phyloP scores from a whole-genome alignment of 192 early-diverging fungal species.

The Coemansia sp. region DNA sequence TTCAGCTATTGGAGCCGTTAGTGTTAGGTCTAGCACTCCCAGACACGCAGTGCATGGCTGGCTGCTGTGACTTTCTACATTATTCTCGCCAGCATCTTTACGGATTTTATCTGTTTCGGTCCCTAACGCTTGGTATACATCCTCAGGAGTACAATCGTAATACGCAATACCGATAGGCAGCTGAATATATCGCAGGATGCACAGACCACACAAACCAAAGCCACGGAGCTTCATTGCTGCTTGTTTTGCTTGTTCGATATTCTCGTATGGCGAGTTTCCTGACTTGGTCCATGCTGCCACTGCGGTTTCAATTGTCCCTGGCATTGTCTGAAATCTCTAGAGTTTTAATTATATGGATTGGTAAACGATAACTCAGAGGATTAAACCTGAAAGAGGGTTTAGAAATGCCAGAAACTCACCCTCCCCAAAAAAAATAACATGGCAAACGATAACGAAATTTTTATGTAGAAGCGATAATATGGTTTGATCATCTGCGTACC shows the following conservation, averaged over 20 bases:
- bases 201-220: slow-evolving; percentile 16
- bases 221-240: not conserved
- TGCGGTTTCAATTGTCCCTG: not conserved
- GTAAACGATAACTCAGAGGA: not conserved
- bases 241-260: slow-evolving; percentile 3
- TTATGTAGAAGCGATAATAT: not conserved
- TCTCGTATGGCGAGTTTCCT: not conserved
- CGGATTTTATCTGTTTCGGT: not conserved
- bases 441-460: not conserved
- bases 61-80: not conserved
- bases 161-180: slow-evolving; percentile 25
- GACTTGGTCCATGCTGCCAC: not conserved
- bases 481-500: not conserved
- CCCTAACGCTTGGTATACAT: slow-evolving; percentile 3
- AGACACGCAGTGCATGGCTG: slow-evolving; percentile 35
- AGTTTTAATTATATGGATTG: not conserved
- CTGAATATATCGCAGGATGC: slow-evolving; percentile 27
- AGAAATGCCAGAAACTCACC: not conserved
- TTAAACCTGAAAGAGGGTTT: too few relatives aligned
- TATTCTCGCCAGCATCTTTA: slow-evolving; percentile 2
- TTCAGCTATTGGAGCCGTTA: slow-evolving; percentile 7
- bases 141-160: not conserved
- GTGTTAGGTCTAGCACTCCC: slow-evolving; percentile 10
- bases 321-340: not conserved
- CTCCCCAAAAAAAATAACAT: not conserved